Evolutionary conservation across 768 basidiomycete species (phyloP).

Genomic region (Psilocybe tampanensis): DNA sequence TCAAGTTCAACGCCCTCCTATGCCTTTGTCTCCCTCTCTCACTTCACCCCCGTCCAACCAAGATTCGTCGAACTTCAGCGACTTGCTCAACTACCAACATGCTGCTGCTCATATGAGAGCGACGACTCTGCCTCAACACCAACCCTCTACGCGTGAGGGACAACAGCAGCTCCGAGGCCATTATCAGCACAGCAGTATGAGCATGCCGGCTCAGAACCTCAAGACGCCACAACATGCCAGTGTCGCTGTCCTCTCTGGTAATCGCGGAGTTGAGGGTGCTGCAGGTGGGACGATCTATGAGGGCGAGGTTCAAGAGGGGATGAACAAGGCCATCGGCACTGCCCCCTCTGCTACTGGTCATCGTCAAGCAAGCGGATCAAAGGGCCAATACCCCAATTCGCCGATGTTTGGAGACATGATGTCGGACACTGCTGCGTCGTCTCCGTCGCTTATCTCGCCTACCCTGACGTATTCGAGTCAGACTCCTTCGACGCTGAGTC

Average conservation of each 20-base stretch:
- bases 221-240: constrained; percentile 36
- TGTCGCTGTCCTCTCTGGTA: constrained; percentile 25
- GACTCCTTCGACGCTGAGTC: constrained; percentile 67
- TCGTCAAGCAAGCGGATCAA: constrained; percentile 23
- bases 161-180: constrained; percentile 35
- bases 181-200: constrained; percentile 52
- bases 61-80: constrained; percentile 14
- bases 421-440: constrained; percentile 26
- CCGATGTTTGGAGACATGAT: constrained; percentile 21
- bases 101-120: constrained; percentile 41
- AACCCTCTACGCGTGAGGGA: constrained; percentile 23
- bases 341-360: no score
- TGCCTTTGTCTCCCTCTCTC: constrained; percentile 18
- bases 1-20: constrained; percentile 16
- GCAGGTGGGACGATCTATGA: constrained; percentile 23
- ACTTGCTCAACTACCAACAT: constrained; percentile 22
- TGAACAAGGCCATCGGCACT: no score
- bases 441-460: constrained; percentile 62
- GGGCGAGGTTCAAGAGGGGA: constrained; percentile 11
- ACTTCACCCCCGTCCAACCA: constrained; percentile 10
- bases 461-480: constrained; percentile 70
- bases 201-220: constrained; percentile 36
- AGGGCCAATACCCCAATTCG: constrained; percentile 16
- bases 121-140: constrained; percentile 48
- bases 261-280: constrained; percentile 16